These are phyloP conservation scores for Chlamydomonas eustigma DNA, from an alignment of 139 green algal species.

Conservation along the genomic window DNA sequence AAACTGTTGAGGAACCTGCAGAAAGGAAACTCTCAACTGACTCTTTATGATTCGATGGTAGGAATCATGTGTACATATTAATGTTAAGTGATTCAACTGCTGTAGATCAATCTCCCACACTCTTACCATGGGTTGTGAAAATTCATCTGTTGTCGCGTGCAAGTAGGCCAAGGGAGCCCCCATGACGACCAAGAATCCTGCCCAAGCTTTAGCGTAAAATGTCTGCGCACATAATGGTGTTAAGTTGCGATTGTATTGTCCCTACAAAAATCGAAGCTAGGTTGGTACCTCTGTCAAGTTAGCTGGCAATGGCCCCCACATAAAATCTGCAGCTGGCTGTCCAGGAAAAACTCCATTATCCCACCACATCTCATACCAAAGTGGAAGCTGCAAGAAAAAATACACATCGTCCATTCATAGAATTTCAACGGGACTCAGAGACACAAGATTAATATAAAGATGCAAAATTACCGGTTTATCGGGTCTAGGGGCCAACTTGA, in stretches of 20 bases:
- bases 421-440: not conserved
- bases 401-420: not conserved
- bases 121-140: slow-evolving; percentile 25
- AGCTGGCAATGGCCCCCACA: slow-evolving; percentile 30
- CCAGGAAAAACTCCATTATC: slow-evolving; percentile 50
- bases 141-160: slow-evolving; percentile 21
- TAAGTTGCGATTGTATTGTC: too few species aligned
- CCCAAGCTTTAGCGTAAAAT: slow-evolving; percentile 25
- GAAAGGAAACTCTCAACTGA: too few species aligned
- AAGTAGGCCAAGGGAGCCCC: slow-evolving; percentile 19
- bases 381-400: slow-evolving; percentile 32
- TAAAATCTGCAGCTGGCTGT: slow-evolving; percentile 37
- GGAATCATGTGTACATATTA: too few species aligned
- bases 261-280: too few species aligned
- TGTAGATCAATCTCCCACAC: too few species aligned
- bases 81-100: too few species aligned
- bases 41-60: too few species aligned
- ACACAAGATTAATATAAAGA: not conserved
- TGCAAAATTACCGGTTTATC: slow-evolving; percentile 41
- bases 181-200: slow-evolving; percentile 13
- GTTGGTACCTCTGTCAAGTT: slow-evolving; percentile 37
- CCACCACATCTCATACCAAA: slow-evolving; percentile 59
- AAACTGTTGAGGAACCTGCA: slow-evolving; percentile 49
- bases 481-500: slow-evolving; percentile 37
- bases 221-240: too few species aligned